These are phyloP conservation scores for Exophiala viscosa DNA, from an alignment of 2,329 filamentous ascomycete genomes.

Conservation along the genomic window DNA sequence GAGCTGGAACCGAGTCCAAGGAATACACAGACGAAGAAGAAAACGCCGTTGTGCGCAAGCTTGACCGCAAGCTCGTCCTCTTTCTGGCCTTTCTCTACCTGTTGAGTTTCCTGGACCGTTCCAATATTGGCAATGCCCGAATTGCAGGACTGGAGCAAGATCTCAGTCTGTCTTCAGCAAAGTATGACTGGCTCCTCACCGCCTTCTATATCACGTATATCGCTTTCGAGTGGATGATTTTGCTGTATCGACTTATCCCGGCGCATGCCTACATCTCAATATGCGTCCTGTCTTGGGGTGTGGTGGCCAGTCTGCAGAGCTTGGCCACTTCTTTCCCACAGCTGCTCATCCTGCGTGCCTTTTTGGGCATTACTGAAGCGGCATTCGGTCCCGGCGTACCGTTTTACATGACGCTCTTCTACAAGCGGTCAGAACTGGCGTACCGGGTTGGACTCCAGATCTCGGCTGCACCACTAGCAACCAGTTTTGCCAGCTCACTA, in stretches of 20 bases:
- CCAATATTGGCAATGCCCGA: conserved; percentile 65
- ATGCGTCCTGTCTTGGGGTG: conserved; percentile 72
- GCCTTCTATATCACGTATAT: conserved; percentile 64
- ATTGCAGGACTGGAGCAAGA: conserved; percentile 57
- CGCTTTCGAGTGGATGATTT: conserved; percentile 63
- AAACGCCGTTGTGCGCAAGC: conserved; percentile 63
- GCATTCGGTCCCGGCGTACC: conserved; percentile 62
- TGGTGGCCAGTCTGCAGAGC: conserved; percentile 60
- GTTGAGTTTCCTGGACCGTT: conserved; percentile 79
- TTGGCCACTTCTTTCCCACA: conserved; percentile 57
- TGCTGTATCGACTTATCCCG: conserved; percentile 58
- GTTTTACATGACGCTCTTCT: conserved; percentile 64
- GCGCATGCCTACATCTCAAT: conserved; percentile 59
- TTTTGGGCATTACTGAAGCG: conserved; percentile 57
- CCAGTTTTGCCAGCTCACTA: conserved; percentile 69
- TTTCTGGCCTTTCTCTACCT: conserved; percentile 82
- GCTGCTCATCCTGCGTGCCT: conserved; percentile 36
- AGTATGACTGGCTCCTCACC: conserved; percentile 61
- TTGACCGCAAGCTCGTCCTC: conserved; percentile 72
- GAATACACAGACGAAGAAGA: conserved; percentile 69
- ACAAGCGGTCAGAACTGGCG: conserved; percentile 67
- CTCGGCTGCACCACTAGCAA: conserved; percentile 63
- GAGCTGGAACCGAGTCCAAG: conserved; percentile 43
- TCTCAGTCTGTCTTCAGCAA: conserved; percentile 50
- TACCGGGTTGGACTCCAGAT: conserved; percentile 83